Evolutionary conservation across 2,329 filamentous ascomycete genomes (phyloP).

Genomic region (Penicillium sp.): DNA sequence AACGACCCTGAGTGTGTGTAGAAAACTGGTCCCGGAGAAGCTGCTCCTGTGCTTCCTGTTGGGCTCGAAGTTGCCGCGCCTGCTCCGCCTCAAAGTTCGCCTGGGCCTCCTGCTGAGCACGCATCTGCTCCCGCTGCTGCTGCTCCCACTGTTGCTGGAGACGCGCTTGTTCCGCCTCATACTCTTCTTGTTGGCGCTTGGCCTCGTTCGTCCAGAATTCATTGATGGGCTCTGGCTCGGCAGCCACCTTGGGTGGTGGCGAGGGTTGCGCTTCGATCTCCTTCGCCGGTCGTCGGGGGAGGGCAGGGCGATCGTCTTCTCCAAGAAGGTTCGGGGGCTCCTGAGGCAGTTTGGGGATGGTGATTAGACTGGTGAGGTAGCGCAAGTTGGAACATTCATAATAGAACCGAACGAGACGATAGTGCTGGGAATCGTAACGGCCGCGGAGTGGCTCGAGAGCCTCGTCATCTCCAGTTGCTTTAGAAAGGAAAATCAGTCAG

Average conservation of each 20-base stretch:
- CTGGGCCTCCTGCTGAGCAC: slow-evolving; percentile 81
- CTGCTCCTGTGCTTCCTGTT: slow-evolving; percentile 94
- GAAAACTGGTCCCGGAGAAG: slow-evolving; percentile 84
- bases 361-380: slow-evolving; percentile 94
- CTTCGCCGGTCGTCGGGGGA: slow-evolving; percentile 72
- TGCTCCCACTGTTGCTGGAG: slow-evolving; percentile 84
- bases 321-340: slow-evolving; percentile 86
- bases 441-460: slow-evolving; percentile 83
- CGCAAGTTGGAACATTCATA: slow-evolving; percentile 98
- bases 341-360: slow-evolving; percentile 90
- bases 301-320: slow-evolving; percentile 80
- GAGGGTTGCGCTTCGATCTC: slow-evolving; percentile 70
- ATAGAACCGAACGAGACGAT: slow-evolving; percentile 95
- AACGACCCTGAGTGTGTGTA: slow-evolving; percentile 91
- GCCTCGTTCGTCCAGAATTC: slow-evolving; percentile 98
- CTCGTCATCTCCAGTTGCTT: slow-evolving; percentile 88
- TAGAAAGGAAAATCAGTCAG: slow-evolving; percentile 9
- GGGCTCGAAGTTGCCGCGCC: slow-evolving; percentile 80
- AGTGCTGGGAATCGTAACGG: slow-evolving; percentile 93
- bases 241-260: slow-evolving; percentile 64
- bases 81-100: slow-evolving; percentile 97
- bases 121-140: slow-evolving; percentile 75
- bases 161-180: slow-evolving; percentile 88
- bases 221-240: slow-evolving; percentile 87
- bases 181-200: slow-evolving; percentile 87